Base-by-base conservation (phyloP, 805 yeast species). In the Monosporozyma aquatica region DNA sequence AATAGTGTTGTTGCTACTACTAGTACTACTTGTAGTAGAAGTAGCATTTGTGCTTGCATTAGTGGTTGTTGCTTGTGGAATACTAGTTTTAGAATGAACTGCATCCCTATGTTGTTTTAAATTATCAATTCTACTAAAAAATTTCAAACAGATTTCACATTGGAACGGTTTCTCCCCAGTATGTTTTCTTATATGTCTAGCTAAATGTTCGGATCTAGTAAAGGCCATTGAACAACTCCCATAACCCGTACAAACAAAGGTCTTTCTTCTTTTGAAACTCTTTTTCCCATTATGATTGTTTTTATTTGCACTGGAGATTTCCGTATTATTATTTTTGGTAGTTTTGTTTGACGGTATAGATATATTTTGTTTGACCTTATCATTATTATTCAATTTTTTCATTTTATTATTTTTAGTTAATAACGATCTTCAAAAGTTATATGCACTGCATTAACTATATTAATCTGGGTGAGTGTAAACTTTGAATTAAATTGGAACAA, bases 161-260 rank as follows among this genome's bases (percentile, higher is more conserved):
- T 83, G 78, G 60, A 87, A 87, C 3, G 97, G 97, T 44, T 95
- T 70, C 61, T 87, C 97, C 30, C 96, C 97, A 0, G 96, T 89
- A 61, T 87, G 97, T 54, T 87, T 89, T 44, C 96, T 68, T 43
- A 87, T 82, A 65, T 87, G 97, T 46, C 97, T 71, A 2, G 95
- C 95, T 51, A 87, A 70, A 63, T 89, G 97, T 60, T 89, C 97
- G 8, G 92, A 80, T 39, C 97, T 70, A 3, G 95, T 84, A 62
- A 87, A 87, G 7, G 87, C 75, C 95, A 89, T 87, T 43, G 68
- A 69, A 63, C 97, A 87, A 50, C 81, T 87, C 17, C 87, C 86
- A 59, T 75, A 89, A 3, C 95, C 95, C 1, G 82, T 68, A 62
- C 97, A 87, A 55, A 79, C 87, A 64, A 87, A 87, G 18, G 83